Evolutionary conservation across 768 basidiomycete genomes (phyloP).

Genomic region (Russula griseocarnosa): DNA sequence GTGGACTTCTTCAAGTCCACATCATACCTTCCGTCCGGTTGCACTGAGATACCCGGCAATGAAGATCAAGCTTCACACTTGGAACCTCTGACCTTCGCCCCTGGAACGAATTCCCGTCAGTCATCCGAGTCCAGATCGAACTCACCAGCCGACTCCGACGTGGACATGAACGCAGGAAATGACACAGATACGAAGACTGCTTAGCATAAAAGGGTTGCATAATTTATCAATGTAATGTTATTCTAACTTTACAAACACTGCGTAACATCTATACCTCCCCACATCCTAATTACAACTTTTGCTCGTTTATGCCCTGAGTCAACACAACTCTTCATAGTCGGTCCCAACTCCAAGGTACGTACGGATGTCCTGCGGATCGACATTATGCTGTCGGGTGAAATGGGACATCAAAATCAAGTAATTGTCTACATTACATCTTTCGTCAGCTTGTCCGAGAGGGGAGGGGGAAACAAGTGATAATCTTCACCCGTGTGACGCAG

Average conservation of each 20-base stretch:
- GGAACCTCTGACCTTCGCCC: not conserved
- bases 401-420: conserved; percentile 60
- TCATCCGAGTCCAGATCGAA: not conserved
- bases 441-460: not conserved
- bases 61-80: not conserved
- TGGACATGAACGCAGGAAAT: not conserved
- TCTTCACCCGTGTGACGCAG: conserved; percentile 82
- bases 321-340: conserved; percentile 72
- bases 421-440: conserved; percentile 53
- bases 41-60: not conserved
- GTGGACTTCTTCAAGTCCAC: not conserved
- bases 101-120: not conserved
- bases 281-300: not conserved
- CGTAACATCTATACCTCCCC: not conserved
- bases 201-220: not conserved
- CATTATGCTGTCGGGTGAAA: conserved; percentile 59
- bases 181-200: not conserved
- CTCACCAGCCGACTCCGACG: not conserved
- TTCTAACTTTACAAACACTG: not conserved
- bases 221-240: not conserved
- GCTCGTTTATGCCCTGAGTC: conserved; percentile 3
- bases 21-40: not conserved
- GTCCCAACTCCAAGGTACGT: conserved; percentile 62
- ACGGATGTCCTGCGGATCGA: conserved; percentile 60
- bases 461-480: too few relatives aligned